Conservation (phyloP, 116 monocot species). For the Papilionanthe hybrid region DNA sequence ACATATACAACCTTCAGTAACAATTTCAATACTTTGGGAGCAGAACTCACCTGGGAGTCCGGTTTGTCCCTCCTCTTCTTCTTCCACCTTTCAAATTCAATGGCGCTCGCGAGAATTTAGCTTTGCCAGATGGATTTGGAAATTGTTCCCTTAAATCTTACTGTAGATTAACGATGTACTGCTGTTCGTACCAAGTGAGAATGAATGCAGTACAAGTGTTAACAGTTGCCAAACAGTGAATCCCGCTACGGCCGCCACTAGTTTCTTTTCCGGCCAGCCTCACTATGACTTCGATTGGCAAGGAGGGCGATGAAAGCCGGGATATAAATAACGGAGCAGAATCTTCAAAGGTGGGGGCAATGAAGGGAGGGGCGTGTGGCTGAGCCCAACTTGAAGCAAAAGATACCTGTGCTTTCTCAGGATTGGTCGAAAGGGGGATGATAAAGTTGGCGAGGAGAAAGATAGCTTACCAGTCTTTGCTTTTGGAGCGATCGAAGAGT, state of each 20-base stretch:
- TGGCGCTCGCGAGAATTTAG: not conserved
- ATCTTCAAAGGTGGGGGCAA: not conserved
- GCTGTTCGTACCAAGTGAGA: not conserved
- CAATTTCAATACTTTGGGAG: too few species aligned
- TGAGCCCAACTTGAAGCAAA: not conserved
- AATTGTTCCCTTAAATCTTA: too few species aligned
- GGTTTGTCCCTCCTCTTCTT: not conserved
- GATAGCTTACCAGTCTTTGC: not conserved
- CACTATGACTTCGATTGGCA: not conserved
- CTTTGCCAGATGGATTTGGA: not conserved
- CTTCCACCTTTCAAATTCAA: not conserved
- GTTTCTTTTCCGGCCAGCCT: not conserved
- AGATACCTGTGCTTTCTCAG: not conserved
- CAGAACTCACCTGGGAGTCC: too few species aligned
- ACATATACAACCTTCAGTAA: too few species aligned
- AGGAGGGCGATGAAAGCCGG: not conserved
- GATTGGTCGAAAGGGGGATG: not conserved
- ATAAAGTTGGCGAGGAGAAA: not conserved
- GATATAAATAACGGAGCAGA: not conserved
- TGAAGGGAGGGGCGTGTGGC: not conserved
- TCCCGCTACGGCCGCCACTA: not conserved
- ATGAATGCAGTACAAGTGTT: slow-evolving; percentile 4
- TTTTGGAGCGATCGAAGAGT: not conserved
- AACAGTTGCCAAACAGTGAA: not conserved
- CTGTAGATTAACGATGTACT: not conserved